A percentile compares a stretch with the other conserved stretches of the same genome.
phyloP scores from a whole-genome alignment of 2,329 filamentous ascomycete species.

The Trichoderma cornu-damae region DNA sequence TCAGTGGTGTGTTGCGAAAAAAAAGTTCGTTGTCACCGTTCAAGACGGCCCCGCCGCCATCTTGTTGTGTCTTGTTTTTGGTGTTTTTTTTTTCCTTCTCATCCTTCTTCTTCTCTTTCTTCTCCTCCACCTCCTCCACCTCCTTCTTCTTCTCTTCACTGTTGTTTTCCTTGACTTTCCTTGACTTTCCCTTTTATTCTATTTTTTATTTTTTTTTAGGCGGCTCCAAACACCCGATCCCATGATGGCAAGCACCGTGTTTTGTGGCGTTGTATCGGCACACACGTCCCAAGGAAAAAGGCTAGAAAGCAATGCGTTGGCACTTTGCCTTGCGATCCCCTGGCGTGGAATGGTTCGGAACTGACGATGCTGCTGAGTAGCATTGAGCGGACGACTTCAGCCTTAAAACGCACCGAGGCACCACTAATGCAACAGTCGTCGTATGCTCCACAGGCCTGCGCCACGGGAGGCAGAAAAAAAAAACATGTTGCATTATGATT shows the following conservation, averaged over 20 bases:
- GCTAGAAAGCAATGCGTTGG: background rate
- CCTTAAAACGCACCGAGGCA: conserved; percentile 8
- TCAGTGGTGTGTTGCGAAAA: conserved; percentile 4
- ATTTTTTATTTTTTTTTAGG: background rate
- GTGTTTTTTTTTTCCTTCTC: background rate
- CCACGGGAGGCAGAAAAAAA: background rate
- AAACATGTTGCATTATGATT: no score
- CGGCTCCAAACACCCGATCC: background rate
- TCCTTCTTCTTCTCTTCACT: no score
- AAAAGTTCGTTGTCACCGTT: conserved; percentile 11
- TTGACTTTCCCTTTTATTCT: background rate
- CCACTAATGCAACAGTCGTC: conserved; percentile 9
- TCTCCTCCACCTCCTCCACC: no score
- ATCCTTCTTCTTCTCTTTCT: no score
- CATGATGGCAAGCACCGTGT: background rate
- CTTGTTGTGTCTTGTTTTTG: background rate
- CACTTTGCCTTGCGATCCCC: background rate
- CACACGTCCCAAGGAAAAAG: background rate
- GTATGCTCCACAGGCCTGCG: conserved; percentile 4
- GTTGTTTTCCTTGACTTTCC: background rate
- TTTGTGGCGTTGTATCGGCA: background rate
- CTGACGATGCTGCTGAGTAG: background rate
- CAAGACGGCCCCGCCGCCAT: conserved; percentile 2
- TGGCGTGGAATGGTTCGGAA: background rate
- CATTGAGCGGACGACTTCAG: conserved; percentile 9